Evolutionary conservation across 1,284 basidiomycete genomes (phyloP), one percentile per base, ranked within the genome.

Genomic region (Amylostereum chailletii): DNA sequence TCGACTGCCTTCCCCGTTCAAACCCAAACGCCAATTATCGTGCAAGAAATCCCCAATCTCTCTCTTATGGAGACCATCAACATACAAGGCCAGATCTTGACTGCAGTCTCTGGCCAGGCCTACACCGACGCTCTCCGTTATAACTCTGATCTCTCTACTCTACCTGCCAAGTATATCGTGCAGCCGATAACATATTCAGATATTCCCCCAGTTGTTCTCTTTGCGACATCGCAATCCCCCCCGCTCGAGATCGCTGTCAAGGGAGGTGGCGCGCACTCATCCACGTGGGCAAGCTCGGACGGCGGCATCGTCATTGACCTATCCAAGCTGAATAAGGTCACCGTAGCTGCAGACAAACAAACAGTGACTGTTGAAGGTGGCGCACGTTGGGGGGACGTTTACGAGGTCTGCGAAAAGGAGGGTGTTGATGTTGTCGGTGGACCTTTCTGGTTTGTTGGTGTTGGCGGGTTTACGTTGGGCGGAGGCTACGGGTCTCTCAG

Each of bases 221-320:
- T 50, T 37, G 60, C 60, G 5, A 38, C 45, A 30, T 19, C 51
- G 2, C 57, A 58, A 27, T 44, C 50, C 2, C 58, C 58, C 4
- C 53, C 54, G 2, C 47, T 60, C 43, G 59, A 62, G 48, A 51
- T 62, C 45, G 60, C 58, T 5, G 54, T 61, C 49, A 60, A 60
- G 45, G 51, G 56, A 34, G 60, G 60, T n/a, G 60, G 60, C 3
- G 53, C 52, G 5, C 58, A 61, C 38, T 53, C 57, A 2, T 52
- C 59, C n/a, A 60, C 58, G 5, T 58, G 56, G 56, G 54, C 59
- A 1, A 58, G 57, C 44, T 60, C 66, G 2, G 62, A 66, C 1
- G 64, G 63, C 19, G 68, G 71, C 9, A 52, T 72, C 29, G 68
- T 71, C 44, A 58, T 74, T 48, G 68, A 72, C 53, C 63, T 72